These are phyloP conservation scores for Bonia amplexicaulis DNA, from an alignment of 176 grass and related monocot species.

Conservation along the genomic window DNA sequence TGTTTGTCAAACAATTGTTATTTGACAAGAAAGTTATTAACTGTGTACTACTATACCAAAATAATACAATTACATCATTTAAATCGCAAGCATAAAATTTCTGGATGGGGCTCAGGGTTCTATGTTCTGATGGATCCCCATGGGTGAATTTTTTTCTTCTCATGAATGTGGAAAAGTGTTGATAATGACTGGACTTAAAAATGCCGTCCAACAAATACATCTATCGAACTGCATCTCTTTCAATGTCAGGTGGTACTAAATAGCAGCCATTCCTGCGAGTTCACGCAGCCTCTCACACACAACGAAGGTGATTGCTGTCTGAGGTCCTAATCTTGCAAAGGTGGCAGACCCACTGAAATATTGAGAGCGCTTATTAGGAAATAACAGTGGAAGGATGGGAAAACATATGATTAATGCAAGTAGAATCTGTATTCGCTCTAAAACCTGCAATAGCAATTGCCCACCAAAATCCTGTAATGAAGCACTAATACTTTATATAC, in stretches of 20 bases:
- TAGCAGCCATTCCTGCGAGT: conserved; percentile 66
- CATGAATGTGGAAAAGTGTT: conserved; percentile 21
- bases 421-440: conserved; percentile 4
- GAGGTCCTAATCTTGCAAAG: conserved; percentile 86
- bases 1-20: neutral
- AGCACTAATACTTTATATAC: neutral
- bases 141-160: neutral
- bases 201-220: neutral
- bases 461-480: neutral
- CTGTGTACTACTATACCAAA: neutral
- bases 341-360: conserved; percentile 72
- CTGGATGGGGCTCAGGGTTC: neutral
- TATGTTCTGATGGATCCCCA: neutral
- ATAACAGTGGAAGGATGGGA: neutral
- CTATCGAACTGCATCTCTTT: neutral
- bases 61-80: neutral
- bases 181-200: neutral
- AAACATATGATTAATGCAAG: neutral
- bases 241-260: conserved; percentile 26
- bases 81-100: neutral
- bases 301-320: conserved; percentile 82
- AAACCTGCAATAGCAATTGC: neutral
- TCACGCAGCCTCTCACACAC: conserved; percentile 77
- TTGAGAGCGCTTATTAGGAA: conserved; percentile 3
- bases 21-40: neutral